phyloP scores from a whole-genome alignment of 495 filamentous ascomycete species.

The Aspergillus bridgeri region DNA sequence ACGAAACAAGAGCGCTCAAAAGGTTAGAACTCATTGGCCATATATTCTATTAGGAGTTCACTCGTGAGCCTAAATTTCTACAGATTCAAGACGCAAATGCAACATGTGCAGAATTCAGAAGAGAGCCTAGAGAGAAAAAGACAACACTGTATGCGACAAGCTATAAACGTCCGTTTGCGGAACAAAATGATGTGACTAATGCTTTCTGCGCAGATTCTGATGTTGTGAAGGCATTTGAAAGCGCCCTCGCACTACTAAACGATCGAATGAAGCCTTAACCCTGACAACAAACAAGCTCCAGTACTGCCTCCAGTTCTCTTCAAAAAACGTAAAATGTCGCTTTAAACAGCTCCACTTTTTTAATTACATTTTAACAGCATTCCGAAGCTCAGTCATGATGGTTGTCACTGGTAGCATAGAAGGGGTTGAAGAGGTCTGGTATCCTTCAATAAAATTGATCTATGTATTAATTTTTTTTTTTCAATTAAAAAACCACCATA shows the following conservation, averaged over 20 bases:
- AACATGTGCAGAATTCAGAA: conserved; percentile 69
- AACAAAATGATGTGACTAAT: neutral
- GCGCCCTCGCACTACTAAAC: conserved; percentile 65
- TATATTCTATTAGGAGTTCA: neutral
- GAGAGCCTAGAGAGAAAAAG: conserved; percentile 64
- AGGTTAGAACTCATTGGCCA: conserved; percentile 37
- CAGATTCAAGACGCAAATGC: conserved; percentile 72
- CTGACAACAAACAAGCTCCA: neutral
- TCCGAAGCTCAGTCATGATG: neutral
- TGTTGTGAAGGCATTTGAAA: conserved; percentile 79
- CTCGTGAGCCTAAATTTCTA: conserved; percentile 5
- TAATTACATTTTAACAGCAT: neutral
- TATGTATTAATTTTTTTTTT: neutral
- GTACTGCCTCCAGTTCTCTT: neutral
- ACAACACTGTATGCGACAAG: conserved; percentile 60
- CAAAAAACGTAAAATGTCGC: neutral
- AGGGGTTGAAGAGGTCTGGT: neutral
- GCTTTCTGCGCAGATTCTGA: conserved; percentile 54
- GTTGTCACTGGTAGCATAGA: neutral
- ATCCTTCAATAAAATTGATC: neutral
- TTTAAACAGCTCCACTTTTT: neutral
- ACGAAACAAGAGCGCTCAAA: conserved; percentile 68
- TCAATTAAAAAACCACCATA: neutral
- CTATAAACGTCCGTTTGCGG: conserved; percentile 1
- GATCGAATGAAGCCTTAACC: conserved; percentile 26